Percentiles rank a stretch among this genome's conserved stretches.
Conservation (phyloP, 345 rosid genomes). For the Geranium brycei region DNA sequence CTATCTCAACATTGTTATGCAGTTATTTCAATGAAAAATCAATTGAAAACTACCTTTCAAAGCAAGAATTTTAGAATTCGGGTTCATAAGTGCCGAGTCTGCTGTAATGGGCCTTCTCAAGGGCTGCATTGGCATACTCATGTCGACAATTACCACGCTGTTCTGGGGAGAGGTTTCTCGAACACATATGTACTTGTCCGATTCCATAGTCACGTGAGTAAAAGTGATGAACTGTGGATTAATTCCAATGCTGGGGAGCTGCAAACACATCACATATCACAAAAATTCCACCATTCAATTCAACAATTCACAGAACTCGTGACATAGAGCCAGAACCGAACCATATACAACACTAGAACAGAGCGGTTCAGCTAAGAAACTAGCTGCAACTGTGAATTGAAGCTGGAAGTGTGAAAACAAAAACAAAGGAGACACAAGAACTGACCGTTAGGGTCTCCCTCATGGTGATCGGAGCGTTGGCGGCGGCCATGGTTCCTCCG, state of each 20-base stretch:
- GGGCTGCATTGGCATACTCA: conserved; percentile 94
- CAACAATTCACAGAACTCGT: background rate
- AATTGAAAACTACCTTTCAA: conserved; percentile 42
- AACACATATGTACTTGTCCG: conserved; percentile 92
- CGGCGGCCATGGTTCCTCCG: conserved; percentile 66
- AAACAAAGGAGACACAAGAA: conserved; percentile 7
- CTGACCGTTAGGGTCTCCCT: conserved; percentile 79
- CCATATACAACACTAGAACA: too few species aligned
- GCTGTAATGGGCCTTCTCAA: conserved; percentile 93
- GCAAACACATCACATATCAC: too few species aligned
- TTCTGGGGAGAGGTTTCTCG: conserved; percentile 94
- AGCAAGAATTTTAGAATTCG: conserved; percentile 70
- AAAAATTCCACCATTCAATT: background rate
- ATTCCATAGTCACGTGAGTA: conserved; percentile 94
- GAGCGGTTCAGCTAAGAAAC: too few species aligned
- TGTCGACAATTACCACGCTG: conserved; percentile 84
- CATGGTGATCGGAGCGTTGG: conserved; percentile 88
- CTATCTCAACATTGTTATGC: background rate
- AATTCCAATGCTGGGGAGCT: conserved; percentile 86
- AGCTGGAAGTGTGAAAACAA: background rate
- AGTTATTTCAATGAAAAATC: background rate
- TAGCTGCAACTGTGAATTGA: too few species aligned
- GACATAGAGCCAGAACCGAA: too few species aligned
- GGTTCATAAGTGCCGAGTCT: conserved; percentile 89
- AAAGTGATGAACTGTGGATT: conserved; percentile 74